These are phyloP conservation scores for Paramecium biaurelia DNA, from an alignment of 73 alveolate genomes.

Conservation along the genomic window DNA sequence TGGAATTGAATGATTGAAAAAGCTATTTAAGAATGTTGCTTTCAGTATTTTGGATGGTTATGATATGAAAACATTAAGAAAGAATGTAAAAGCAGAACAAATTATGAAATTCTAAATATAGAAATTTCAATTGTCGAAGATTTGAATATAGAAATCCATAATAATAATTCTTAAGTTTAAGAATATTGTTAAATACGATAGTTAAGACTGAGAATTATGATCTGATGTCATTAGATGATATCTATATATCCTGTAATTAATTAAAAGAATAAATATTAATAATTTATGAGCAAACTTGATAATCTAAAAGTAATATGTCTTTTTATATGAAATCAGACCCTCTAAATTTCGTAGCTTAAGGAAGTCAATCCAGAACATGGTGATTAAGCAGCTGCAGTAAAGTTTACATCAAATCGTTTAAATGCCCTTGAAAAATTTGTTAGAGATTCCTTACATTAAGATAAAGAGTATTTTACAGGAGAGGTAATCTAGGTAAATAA, in stretches of 20 bases:
- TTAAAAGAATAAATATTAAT: not conserved
- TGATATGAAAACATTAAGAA: no score
- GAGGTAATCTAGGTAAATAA: not conserved
- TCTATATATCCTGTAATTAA: not conserved
- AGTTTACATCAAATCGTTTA: not conserved
- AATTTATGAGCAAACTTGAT: slow-evolving; percentile 21
- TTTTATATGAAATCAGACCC: not conserved
- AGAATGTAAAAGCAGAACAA: no score
- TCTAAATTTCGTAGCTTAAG: not conserved
- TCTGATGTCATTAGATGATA: not conserved
- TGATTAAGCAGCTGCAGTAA: not conserved
- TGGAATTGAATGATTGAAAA: no score
- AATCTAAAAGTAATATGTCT: slow-evolving; percentile 2
- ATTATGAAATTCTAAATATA: not conserved
- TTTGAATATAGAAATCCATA: not conserved
- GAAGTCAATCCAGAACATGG: not conserved
- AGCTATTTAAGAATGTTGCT: no score
- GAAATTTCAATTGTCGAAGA: not conserved
- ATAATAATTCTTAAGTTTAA: not conserved
- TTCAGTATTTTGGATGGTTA: not conserved
- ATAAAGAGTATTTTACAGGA: not conserved
- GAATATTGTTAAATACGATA: not conserved
- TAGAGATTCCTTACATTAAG: not conserved
- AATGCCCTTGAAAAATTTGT: not conserved
- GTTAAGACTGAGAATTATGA: not conserved